Evolutionary conservation across 2,329 filamentous ascomycete genomes (phyloP).

Genomic region (Scopulariopsis brevicaulis): DNA sequence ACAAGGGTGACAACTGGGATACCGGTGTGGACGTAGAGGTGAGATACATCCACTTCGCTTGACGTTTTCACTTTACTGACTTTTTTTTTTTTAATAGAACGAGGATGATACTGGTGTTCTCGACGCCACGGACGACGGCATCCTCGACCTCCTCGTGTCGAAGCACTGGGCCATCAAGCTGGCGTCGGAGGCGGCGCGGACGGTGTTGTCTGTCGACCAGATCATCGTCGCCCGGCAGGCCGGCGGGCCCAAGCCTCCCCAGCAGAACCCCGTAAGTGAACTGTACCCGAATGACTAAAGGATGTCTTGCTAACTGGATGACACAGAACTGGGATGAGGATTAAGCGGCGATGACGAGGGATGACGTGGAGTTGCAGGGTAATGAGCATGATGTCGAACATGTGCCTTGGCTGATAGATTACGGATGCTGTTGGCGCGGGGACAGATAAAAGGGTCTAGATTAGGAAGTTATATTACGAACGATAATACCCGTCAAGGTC

Average conservation of each 20-base stretch:
- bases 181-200: conserved; percentile 87
- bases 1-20: conserved; percentile 77
- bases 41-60: conserved; percentile 15
- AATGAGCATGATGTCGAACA: background rate
- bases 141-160: conserved; percentile 80
- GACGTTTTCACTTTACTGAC: conserved; percentile 5
- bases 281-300: conserved; percentile 27
- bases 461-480: background rate
- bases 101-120: conserved; percentile 69
- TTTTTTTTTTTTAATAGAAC: conserved; percentile 36
- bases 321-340: conserved; percentile 52
- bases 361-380: background rate
- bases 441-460: background rate
- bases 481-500: background rate
- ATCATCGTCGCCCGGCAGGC: conserved; percentile 98
- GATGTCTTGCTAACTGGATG: conserved; percentile 15
- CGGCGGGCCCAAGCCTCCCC: conserved; percentile 92
- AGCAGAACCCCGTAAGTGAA: conserved; percentile 64
- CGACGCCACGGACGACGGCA: conserved; percentile 78
- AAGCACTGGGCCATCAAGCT: conserved; percentile 98
- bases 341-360: conserved; percentile 16
- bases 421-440: background rate
- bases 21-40: conserved; percentile 91
- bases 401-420: background rate
- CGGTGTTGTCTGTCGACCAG: conserved; percentile 92